Percentiles rank a stretch among this genome's conserved stretches.
These are phyloP conservation scores for Olyra latifolia DNA, from an alignment of 176 grass and related monocot genomes.

Conservation along the genomic window DNA sequence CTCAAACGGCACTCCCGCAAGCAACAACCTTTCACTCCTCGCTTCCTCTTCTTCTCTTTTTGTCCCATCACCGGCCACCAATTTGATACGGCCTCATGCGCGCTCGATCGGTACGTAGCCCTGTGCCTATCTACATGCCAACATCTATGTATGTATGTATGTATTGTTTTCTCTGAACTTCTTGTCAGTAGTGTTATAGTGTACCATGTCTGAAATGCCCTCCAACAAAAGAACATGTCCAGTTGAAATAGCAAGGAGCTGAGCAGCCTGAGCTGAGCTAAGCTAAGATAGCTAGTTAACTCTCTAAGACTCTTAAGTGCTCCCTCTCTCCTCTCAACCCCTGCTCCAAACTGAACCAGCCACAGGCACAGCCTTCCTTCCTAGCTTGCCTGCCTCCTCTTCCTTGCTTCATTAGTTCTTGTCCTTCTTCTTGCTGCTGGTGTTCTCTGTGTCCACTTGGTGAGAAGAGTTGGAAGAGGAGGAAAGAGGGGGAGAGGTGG, in stretches of 20 bases:
- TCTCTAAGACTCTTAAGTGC: neutral
- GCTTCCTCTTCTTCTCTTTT: neutral
- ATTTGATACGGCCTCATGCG: conserved; percentile 31
- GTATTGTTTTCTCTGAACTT: neutral
- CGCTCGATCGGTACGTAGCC: too few relatives aligned
- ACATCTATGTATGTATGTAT: neutral
- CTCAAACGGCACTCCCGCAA: conserved; percentile 42
- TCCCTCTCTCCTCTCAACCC: neutral
- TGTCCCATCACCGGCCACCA: conserved; percentile 33
- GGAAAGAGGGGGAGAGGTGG: neutral
- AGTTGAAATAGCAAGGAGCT: neutral
- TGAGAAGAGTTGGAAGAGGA: neutral
- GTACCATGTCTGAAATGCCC: conserved; percentile 15
- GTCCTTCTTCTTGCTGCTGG: neutral
- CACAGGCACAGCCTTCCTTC: too few relatives aligned
- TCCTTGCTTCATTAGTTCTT: neutral
- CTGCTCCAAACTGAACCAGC: neutral
- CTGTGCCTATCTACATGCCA: neutral
- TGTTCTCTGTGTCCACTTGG: neutral
- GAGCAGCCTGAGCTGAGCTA: too few relatives aligned
- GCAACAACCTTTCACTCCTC: conserved; percentile 29
- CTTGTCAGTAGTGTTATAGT: neutral
- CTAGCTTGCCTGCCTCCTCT: neutral
- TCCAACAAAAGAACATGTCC: neutral
- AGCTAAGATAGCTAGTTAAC: neutral